These are phyloP conservation scores for Phoenix dactylifera DNA, from an alignment of 176 grass and related monocot species.

Conservation along the genomic window DNA sequence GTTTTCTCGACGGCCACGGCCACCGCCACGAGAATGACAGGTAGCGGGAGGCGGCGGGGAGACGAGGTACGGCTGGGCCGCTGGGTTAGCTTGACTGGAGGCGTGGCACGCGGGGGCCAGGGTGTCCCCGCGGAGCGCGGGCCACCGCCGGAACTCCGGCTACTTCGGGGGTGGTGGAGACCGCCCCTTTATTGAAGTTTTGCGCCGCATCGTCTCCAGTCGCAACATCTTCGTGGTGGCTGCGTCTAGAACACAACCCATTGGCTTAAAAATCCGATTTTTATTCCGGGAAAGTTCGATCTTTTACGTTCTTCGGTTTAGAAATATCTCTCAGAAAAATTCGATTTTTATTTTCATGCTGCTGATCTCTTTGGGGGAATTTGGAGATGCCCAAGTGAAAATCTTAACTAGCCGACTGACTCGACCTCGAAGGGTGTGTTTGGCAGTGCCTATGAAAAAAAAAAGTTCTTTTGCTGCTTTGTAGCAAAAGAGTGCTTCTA, in stretches of 20 bases:
- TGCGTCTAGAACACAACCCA: too few species aligned
- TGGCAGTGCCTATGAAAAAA: too few species aligned
- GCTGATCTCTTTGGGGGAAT: background rate
- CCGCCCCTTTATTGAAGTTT: slow-evolving; percentile 56
- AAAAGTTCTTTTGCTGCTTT: too few species aligned
- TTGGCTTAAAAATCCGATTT: too few species aligned
- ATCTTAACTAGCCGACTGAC: too few species aligned
- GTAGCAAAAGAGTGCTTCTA: too few species aligned
- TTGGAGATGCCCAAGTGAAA: too few species aligned
- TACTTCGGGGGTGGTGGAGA: slow-evolving; percentile 30
- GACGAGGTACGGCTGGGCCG: background rate
- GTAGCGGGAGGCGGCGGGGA: slow-evolving; percentile 20
- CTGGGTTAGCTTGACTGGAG: slow-evolving; percentile 36
- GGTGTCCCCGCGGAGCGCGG: background rate
- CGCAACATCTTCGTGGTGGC: slow-evolving; percentile 78
- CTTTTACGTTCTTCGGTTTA: too few species aligned
- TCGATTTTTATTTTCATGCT: background rate
- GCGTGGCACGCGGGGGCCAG: slow-evolving; percentile 29
- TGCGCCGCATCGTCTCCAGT: slow-evolving; percentile 69
- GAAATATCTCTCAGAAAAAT: too few species aligned
- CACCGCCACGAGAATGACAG: slow-evolving; percentile 16
- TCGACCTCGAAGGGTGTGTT: too few species aligned
- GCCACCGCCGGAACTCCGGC: slow-evolving; percentile 31
- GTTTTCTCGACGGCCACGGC: too few species aligned
- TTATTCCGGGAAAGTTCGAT: too few species aligned